Conservation (phyloP, 352 stramenopile species). For the Thalassiosira mediterranea region DNA sequence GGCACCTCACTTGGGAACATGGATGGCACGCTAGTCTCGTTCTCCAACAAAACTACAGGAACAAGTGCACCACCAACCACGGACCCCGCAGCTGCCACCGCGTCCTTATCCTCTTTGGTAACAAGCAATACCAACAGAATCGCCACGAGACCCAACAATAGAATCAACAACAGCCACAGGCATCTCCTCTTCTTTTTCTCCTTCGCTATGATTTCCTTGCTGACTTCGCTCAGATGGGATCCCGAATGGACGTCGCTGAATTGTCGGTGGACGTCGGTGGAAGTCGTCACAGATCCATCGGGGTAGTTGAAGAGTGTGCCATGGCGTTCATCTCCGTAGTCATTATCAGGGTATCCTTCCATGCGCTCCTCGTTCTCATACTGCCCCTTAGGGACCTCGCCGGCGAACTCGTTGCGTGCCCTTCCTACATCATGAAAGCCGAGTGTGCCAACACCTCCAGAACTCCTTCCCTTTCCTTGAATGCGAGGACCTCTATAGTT, state of each 20-base stretch:
- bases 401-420: slow-evolving; percentile 4
- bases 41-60: not conserved
- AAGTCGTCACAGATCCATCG: not conserved
- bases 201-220: not conserved
- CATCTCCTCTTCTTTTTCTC: slow-evolving; percentile 12
- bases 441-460: slow-evolving; percentile 13
- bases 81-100: not conserved
- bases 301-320: slow-evolving; percentile 16
- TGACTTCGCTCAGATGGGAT: not conserved
- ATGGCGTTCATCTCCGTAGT: not conserved
- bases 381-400: slow-evolving; percentile 3
- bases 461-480: not conserved
- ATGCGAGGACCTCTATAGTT: slow-evolving; percentile 9
- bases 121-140: slow-evolving; percentile 23
- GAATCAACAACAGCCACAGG: slow-evolving; percentile 21
- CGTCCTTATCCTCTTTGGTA: slow-evolving; percentile 5
- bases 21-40: slow-evolving; percentile 1
- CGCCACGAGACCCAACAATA: slow-evolving; percentile 15
- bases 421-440: slow-evolving; percentile 5
- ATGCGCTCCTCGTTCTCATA: not conserved
- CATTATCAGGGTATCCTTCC: not conserved
- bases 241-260: not conserved
- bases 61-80: not conserved
- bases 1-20: not conserved
- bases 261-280: not conserved